Base-by-base conservation (phyloP, 768 basidiomycete genomes). In the Boletus edulis region DNA sequence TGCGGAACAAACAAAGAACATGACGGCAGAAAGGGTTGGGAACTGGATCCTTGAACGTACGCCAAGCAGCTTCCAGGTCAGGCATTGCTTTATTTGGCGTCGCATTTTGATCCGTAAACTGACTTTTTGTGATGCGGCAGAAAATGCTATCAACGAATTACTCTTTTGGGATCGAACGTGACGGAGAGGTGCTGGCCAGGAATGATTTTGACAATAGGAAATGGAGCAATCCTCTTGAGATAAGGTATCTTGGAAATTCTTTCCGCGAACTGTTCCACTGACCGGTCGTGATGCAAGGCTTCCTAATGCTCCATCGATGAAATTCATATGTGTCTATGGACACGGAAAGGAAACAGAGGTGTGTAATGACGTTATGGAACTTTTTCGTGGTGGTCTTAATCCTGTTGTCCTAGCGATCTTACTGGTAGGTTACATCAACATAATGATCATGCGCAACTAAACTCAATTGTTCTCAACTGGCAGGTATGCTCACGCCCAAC, bases 301-400 rank as follows among this genome's bases (percentile, higher is more conserved):
- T 17, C 96, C 96, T 1, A 72, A 84, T 45, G 97, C 97, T 0
- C 94, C 96, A 1, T 89, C 87, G 5, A 89, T 97, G 86, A 91
- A 87, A 66, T 86, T 96, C 29, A 90, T 86, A 69, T 98, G 95
- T 59, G 82, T 94, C 3, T 98, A 98, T 73, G 96, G 96, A 0
- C 87, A 92, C 61, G 96, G 96, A 18, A 98, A 98, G 67, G 90
- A 94, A 62, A 99, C 94, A 0, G 94, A 97, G 81, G 90, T 85
- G 38, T 59, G 80, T 57, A 6, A 9, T 44, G 52, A 49, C 54
- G 39, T 53, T 47, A 44, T 56, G 52, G n/a, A 17, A 15, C 9
- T 34, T 44, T 42, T 14, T 18, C n/a, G 31, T 24, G 22, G 37
- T 46, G 43, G 38, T 34, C 46, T 50, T 55, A 38, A 53, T 22